phyloP scores from a whole-genome alignment of 345 rosid genomes.

The Pistacia atlantica region DNA sequence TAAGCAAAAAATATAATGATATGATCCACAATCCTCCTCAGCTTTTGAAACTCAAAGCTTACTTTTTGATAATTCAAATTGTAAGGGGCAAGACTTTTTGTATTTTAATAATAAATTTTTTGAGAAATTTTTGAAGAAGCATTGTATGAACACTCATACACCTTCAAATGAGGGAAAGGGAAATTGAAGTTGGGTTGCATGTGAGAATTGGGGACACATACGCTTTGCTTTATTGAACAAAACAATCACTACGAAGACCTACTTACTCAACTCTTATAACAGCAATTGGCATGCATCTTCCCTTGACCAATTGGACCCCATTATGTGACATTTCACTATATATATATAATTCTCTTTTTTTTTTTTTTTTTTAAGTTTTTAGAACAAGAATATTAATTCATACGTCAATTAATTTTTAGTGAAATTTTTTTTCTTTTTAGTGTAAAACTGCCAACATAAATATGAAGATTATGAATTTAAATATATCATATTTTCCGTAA shows the following conservation, averaged over 20 bases:
- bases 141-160: background rate
- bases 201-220: slow-evolving; percentile 44
- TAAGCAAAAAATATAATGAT: slow-evolving; percentile 43
- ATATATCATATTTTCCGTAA: too few relatives aligned
- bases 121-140: slow-evolving; percentile 11
- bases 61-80: slow-evolving; percentile 23
- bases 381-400: too few relatives aligned
- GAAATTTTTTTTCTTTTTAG: too few relatives aligned
- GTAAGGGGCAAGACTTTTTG: slow-evolving; percentile 15
- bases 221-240: slow-evolving; percentile 40
- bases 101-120: slow-evolving; percentile 7
- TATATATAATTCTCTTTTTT: too few relatives aligned
- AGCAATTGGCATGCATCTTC: slow-evolving; percentile 22
- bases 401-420: too few relatives aligned
- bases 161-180: slow-evolving; percentile 18
- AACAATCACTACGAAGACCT: slow-evolving; percentile 43
- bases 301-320: slow-evolving; percentile 26
- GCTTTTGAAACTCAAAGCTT: slow-evolving; percentile 32
- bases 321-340: slow-evolving; percentile 1
- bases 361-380: too few relatives aligned
- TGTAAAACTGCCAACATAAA: too few relatives aligned
- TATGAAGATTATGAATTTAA: too few relatives aligned
- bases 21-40: slow-evolving; percentile 37
- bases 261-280: slow-evolving; percentile 2
- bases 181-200: slow-evolving; percentile 51